phyloP scores from a whole-genome alignment of 371 early-diverging fungal species.

The Mucor indicus region DNA sequence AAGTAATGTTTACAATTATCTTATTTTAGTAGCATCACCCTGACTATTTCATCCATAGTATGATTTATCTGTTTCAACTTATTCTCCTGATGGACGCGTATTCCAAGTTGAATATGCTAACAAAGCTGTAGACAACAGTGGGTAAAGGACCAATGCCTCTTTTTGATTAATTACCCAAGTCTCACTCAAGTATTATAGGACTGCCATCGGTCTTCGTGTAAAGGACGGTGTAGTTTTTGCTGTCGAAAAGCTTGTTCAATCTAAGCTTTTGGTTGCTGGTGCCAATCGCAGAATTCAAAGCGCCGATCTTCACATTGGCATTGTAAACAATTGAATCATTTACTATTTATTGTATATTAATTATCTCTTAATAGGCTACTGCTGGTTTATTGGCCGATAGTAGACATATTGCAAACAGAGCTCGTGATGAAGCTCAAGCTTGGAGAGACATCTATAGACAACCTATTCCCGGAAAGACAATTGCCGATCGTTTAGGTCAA shows the following conservation, averaged over 20 bases:
- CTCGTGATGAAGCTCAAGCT: slow-evolving; percentile 88
- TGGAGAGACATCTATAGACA: slow-evolving; percentile 87
- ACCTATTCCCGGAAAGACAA: slow-evolving; percentile 84
- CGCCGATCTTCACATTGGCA: slow-evolving; percentile 90
- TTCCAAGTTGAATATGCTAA: slow-evolving; percentile 98
- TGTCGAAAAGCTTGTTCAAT: slow-evolving; percentile 93
- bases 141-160: too few relatives aligned
- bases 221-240: slow-evolving; percentile 96
- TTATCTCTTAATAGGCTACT: slow-evolving; percentile 62
- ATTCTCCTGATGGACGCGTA: slow-evolving; percentile 97
- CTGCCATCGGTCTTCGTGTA: slow-evolving; percentile 90
- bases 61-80: slow-evolving; percentile 95
- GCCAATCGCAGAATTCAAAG: slow-evolving; percentile 92
- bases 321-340: too few relatives aligned
- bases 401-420: slow-evolving; percentile 84
- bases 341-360: too few relatives aligned
- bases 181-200: too few relatives aligned
- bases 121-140: slow-evolving; percentile 98
- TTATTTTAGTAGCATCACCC: neutral
- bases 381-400: slow-evolving; percentile 95
- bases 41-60: slow-evolving; percentile 65
- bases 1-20: slow-evolving; percentile 18
- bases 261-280: slow-evolving; percentile 90
- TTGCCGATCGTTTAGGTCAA: slow-evolving; percentile 91
- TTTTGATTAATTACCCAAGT: too few relatives aligned